Conservation (phyloP, 2,329 filamentous ascomycete species). For the Chrysoporthe puriensis region DNA sequence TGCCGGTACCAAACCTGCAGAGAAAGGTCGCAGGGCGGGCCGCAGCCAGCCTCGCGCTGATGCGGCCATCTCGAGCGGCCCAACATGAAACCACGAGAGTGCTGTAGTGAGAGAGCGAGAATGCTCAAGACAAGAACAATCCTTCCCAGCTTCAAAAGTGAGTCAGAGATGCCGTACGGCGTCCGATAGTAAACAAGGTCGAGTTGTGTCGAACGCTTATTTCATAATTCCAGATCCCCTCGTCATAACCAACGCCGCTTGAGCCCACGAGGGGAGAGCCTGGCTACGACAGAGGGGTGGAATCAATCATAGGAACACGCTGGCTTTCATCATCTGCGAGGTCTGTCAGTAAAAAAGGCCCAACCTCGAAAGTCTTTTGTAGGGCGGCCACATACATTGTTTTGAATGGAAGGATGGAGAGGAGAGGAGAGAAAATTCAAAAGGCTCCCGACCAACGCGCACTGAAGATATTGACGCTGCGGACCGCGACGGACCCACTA, state of each 20-base stretch:
- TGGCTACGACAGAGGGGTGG: constrained; percentile 64
- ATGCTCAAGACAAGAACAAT: constrained; percentile 4
- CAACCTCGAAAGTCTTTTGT: constrained; percentile 9
- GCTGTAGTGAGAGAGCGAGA: neutral
- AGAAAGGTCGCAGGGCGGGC: neutral
- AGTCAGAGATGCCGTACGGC: constrained; percentile 98
- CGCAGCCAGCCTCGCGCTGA: neutral
- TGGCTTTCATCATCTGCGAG: constrained; percentile 96
- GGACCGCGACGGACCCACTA: constrained; percentile 15
- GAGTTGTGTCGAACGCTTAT: constrained; percentile 97
- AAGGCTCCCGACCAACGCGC: constrained; percentile 33
- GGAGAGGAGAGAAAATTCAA: constrained; percentile 51
- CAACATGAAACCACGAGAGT: neutral
- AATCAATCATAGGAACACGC: constrained; percentile 92
- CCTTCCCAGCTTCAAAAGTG: constrained; percentile 43
- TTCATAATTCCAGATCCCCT: constrained; percentile 77
- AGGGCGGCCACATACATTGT: constrained; percentile 70
- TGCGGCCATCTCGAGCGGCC: neutral
- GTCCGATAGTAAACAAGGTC: constrained; percentile 96
- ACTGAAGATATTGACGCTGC: constrained; percentile 27
- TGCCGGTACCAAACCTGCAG: neutral
- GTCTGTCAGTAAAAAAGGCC: constrained; percentile 37
- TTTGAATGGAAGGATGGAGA: constrained; percentile 98
- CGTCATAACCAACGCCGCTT: constrained; percentile 79
- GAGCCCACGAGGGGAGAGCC: constrained; percentile 88